These are phyloP conservation scores for Scenedesmus sp. DNA, from an alignment of 163 green algal species.

Conservation along the genomic window DNA sequence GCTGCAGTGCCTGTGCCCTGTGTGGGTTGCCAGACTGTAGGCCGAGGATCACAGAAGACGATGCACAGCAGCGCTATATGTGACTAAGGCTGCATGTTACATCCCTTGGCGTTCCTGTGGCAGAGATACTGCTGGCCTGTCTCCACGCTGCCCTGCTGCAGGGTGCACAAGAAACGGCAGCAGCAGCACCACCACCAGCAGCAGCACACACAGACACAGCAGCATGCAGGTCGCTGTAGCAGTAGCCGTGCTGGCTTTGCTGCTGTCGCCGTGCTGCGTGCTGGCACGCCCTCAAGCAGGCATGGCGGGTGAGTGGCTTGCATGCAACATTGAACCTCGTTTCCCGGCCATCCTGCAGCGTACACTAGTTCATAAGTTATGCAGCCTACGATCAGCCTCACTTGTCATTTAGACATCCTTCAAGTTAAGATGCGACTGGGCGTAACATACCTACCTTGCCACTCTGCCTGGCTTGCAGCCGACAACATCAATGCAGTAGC, in stretches of 20 bases:
- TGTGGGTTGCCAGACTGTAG: too few species aligned
- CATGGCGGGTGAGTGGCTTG: neutral
- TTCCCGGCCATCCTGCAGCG: neutral
- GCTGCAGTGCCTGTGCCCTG: too few species aligned
- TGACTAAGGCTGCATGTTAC: too few species aligned
- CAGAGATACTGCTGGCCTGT: neutral
- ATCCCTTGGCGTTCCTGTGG: neutral
- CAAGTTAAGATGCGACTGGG: neutral
- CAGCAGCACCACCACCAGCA: neutral
- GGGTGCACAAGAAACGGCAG: neutral
- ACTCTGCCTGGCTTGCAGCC: neutral
- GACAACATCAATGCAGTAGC: neutral
- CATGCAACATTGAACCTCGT: neutral
- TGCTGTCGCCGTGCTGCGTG: neutral
- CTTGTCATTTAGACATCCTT: too few species aligned
- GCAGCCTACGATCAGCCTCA: too few species aligned
- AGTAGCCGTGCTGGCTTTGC: neutral
- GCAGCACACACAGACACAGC: neutral
- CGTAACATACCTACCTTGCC: neutral
- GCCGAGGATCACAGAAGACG: too few species aligned
- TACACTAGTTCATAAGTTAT: neutral
- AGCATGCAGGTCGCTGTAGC: neutral
- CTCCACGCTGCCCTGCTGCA: neutral
- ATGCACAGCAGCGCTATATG: too few species aligned
- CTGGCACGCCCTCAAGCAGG: neutral